Conservation (phyloP, 78 protist genomes). For the Emiliania huxleyi region DNA sequence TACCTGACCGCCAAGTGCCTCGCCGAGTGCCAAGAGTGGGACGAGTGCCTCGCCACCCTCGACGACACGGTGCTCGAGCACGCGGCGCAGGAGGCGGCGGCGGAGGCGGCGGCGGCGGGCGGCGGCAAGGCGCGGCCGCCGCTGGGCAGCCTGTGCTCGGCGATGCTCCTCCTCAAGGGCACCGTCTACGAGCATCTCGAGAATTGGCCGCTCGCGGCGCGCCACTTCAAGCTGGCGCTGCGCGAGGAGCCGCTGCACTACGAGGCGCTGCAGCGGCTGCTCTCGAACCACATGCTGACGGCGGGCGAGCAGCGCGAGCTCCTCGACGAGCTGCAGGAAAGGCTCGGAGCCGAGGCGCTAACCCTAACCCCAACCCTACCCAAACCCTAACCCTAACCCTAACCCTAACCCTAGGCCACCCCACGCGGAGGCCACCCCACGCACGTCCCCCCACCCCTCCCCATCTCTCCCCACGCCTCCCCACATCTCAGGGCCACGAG, state of each 20-base stretch:
- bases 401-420: too few relatives aligned
- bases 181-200: constrained; percentile 24
- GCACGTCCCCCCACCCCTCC: too few relatives aligned
- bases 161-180: constrained; percentile 17
- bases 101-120: background rate
- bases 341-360: too few relatives aligned
- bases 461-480: too few relatives aligned
- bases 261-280: constrained; percentile 23
- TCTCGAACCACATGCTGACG: constrained; percentile 16
- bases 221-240: background rate
- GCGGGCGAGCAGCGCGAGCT: background rate
- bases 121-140: background rate
- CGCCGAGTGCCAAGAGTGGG: constrained; percentile 4
- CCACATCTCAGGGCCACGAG: background rate
- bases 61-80: background rate
- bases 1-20: constrained; percentile 17
- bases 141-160: background rate
- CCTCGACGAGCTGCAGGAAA: background rate
- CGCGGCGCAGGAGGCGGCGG: background rate
- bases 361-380: too few relatives aligned
- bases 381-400: too few relatives aligned
- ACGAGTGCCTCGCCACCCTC: constrained; percentile 21
- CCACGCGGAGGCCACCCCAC: too few relatives aligned
- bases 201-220: constrained; percentile 22
- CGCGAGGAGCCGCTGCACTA: background rate